Evolutionary conservation across 495 filamentous ascomycete genomes (phyloP).

Genomic region (Aspergillus coremiiformis): DNA sequence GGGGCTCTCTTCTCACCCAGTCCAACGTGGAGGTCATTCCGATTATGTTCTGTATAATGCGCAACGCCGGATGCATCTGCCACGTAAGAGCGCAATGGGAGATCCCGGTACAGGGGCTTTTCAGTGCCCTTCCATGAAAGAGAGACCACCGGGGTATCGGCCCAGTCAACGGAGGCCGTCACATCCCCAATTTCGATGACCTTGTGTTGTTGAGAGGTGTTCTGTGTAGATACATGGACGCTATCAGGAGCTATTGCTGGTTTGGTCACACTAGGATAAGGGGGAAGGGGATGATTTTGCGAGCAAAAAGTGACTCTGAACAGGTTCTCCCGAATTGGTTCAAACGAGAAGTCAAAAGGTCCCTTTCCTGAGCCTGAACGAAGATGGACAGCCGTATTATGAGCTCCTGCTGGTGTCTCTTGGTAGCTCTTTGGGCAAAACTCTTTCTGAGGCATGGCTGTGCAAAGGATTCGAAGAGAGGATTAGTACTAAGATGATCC

Average conservation of each 20-base stretch:
- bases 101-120: slow-evolving; percentile 48
- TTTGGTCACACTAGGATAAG: slow-evolving; percentile 49
- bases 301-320: slow-evolving; percentile 62
- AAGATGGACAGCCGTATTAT: slow-evolving; percentile 31
- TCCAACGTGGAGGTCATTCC: slow-evolving; percentile 53
- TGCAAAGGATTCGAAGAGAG: too few relatives aligned
- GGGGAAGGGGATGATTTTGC: slow-evolving; percentile 47
- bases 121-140: slow-evolving; percentile 44
- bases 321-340: slow-evolving; percentile 50
- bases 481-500: slow-evolving; percentile 11
- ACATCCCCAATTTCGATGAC: slow-evolving; percentile 42
- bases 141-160: slow-evolving; percentile 46
- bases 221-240: slow-evolving; percentile 19
- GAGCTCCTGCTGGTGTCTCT: slow-evolving; percentile 15
- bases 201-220: slow-evolving; percentile 21
- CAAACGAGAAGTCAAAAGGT: slow-evolving; percentile 49
- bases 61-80: slow-evolving; percentile 50
- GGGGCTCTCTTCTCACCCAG: slow-evolving; percentile 64
- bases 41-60: slow-evolving; percentile 53
- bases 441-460: slow-evolving; percentile 51
- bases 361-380: slow-evolving; percentile 30
- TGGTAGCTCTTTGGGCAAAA: slow-evolving; percentile 37
- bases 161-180: slow-evolving; percentile 49
- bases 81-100: slow-evolving; percentile 55
- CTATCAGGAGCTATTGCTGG: slow-evolving; percentile 31